Evolutionary conservation across 2,329 filamentous ascomycete genomes (phyloP).

Genomic region (Cercospora sp.): DNA sequence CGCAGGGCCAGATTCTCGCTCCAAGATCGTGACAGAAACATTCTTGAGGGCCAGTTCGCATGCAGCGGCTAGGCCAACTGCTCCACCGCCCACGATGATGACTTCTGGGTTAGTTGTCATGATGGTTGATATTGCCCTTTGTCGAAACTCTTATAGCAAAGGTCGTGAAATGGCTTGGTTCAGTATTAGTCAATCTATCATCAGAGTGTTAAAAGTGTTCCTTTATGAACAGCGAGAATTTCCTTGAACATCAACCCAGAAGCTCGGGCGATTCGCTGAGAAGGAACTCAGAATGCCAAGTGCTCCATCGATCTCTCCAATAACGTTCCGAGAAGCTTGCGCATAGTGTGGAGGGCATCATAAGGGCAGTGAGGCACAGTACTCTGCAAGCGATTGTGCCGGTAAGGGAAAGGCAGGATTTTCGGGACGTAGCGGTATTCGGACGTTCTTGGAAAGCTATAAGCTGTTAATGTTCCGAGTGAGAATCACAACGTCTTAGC

Average conservation of each 20-base stretch:
- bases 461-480: no score
- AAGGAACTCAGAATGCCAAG: neutral
- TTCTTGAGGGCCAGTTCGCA: neutral
- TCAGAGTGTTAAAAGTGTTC: neutral
- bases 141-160: neutral
- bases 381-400: neutral
- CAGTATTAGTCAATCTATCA: neutral
- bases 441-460: no score
- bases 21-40: neutral
- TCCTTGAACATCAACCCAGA: neutral
- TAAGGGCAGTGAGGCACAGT: neutral
- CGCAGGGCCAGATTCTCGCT: neutral
- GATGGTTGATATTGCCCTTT: neutral
- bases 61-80: neutral
- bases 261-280: neutral
- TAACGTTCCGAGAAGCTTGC: neutral
- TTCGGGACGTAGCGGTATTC: neutral
- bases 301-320: neutral
- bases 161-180: neutral
- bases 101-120: neutral
- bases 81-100: constrained; percentile 4
- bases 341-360: neutral
- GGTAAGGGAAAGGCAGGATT: neutral
- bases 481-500: no score
- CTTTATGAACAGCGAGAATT: neutral